Evolutionary conservation across 106 monocot species (phyloP), one percentile per base, ranked within the genome.

Genomic region (Phalaenopsis aphrodite): DNA sequence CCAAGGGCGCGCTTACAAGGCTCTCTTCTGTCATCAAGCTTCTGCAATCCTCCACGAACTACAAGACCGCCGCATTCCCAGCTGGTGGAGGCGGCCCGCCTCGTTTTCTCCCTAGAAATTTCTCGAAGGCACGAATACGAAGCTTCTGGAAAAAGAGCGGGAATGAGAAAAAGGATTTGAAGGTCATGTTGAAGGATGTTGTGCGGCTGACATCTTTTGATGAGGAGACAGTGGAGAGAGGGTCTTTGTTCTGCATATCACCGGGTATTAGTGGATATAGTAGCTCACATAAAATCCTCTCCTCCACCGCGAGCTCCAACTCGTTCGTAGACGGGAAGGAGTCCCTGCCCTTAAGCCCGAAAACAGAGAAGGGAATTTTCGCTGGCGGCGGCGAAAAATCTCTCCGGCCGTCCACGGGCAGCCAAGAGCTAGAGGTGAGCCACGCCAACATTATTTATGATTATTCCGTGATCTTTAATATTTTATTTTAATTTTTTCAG

Each of bases 241-340:
- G 39, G 17, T 82, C 79, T 17, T 69, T 80, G 76, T 42, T 45
- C 18, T 80, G 41, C 76, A 80, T 80, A 1, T 80, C 83, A 7
- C 80, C 86, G 5, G 77, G 80, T 8, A 71, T 78, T 1, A 83
- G 80, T 41, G 84, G 83, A 69, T 78, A 65, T 41, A 42, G 83
- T 42, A 78, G 76, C 52, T 52, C 52, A 14, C 14, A 10, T 1
- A 14, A 2, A 10, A 12, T 14, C 52, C 52, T 52, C 12, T 52
- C 12, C 52, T 52, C 12, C 52, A 52, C 52, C 52, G 52, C 52
- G 12, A 52, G 12, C 52, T 52, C 52, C 14, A 14, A 52, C 12
- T 75, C 58, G 57, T 58, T 41, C 36, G 9, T 11, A 14, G 42
- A 17, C 19, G 42, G 43, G 43, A 23, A 19, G 36, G n/a, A 42